Conservation (phyloP, 352 stramenopile genomes). For the Sclerospora graminicola region DNA sequence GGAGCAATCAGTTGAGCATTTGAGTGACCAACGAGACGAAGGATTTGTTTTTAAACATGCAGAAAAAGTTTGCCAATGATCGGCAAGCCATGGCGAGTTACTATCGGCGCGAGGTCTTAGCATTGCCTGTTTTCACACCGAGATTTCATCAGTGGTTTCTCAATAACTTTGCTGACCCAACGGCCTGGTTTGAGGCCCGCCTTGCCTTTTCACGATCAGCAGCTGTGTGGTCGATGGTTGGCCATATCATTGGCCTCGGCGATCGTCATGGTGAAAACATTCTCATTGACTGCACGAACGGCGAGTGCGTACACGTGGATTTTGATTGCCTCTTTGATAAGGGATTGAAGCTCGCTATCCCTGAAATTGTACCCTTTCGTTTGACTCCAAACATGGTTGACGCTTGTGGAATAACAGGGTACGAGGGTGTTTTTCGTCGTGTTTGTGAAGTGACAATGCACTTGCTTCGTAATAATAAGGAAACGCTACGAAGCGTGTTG, state of each 20-base stretch:
- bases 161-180: constrained; percentile 96
- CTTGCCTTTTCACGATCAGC: constrained; percentile 74
- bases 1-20: constrained; percentile 21
- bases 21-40: constrained; percentile 76
- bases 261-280: constrained; percentile 99
- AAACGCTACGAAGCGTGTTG: constrained; percentile 96
- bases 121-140: constrained; percentile 80
- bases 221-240: constrained; percentile 96
- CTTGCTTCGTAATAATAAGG: constrained; percentile 92
- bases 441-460: constrained; percentile 88
- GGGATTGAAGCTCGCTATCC: constrained; percentile 90
- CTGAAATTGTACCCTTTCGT: constrained; percentile 99
- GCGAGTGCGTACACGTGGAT: constrained; percentile 99
- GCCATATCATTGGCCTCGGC: constrained; percentile 90
- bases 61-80: constrained; percentile 75
- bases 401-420: constrained; percentile 96
- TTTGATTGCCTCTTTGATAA: constrained; percentile 99
- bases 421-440: constrained; percentile 91
- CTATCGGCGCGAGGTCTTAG: constrained; percentile 60
- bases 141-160: constrained; percentile 99
- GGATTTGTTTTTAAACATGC: constrained; percentile 82
- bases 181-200: constrained; percentile 96
- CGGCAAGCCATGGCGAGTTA: constrained; percentile 65
- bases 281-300: constrained; percentile 94
- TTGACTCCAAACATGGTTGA: constrained; percentile 99